Conservation (phyloP, 2,329 filamentous ascomycete species). For the Cryphonectria parasitica region DNA sequence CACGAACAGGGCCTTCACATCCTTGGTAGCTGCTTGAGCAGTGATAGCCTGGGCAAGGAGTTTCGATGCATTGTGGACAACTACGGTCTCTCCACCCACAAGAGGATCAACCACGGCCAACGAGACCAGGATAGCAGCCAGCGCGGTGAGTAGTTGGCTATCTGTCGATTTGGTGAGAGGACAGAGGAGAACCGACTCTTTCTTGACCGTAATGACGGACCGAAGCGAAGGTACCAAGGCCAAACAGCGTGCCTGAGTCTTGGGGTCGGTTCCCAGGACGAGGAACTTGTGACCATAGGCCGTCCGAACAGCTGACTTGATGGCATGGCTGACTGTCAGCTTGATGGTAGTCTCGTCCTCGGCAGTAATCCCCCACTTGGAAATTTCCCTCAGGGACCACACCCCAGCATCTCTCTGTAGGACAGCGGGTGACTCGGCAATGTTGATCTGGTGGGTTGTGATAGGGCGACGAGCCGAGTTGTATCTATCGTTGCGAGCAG, state of each 20-base stretch:
- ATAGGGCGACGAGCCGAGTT: conserved; percentile 22
- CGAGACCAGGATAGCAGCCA: conserved; percentile 13
- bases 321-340: neutral
- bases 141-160: neutral
- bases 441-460: neutral
- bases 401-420: neutral
- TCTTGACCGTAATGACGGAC: neutral
- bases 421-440: too few relatives aligned
- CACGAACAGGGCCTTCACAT: neutral
- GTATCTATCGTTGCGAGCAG: conserved; percentile 31
- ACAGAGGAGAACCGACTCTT: neutral
- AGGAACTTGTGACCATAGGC: neutral
- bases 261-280: neutral
- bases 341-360: neutral
- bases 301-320: neutral
- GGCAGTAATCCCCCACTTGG: neutral
- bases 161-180: conserved; percentile 2
- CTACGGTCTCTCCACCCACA: conserved; percentile 18
- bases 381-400: neutral
- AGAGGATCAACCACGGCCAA: conserved; percentile 12
- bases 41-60: neutral
- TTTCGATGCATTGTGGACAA: conserved; percentile 14
- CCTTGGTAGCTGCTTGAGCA: neutral
- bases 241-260: neutral
- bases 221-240: neutral